Base-by-base conservation (phyloP, 2,329 filamentous ascomycete genomes). In the Fusarium sp. region DNA sequence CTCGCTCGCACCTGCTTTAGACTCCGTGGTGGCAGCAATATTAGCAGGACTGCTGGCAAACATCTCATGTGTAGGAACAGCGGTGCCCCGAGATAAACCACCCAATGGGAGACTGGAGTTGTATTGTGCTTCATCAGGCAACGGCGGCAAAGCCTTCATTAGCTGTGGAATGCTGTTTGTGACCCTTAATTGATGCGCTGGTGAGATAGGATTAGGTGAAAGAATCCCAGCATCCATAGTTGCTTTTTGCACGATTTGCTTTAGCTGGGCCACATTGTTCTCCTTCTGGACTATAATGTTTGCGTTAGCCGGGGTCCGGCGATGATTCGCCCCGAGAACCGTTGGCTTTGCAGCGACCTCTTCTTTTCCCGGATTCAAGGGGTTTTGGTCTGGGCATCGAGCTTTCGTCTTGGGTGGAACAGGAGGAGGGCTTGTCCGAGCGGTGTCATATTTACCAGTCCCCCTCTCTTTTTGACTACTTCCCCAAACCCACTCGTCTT, bases 71-170 rank as follows among this genome's bases (percentile, higher is more conserved):
- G 67, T 60, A 15, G 70, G 57, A 40, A 58, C 30, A 41, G 69
- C 59, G 7, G 38, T 26, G 32, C 70, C 60, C 8, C 45, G 59
- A 14, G 56, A 60, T 2, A 63, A 37, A 27, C 48, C 41, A 35
- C 26, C 49, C 44, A 23, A 40, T 20, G 18, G 50, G 45, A 40
- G 45, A 60, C 69, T 64, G 11, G 15, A 38, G 10, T 37, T 46
- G 18, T 48, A 11, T 14, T 60, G 46, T 14, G 63, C 63, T 37
- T 80, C 77, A 7, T 75, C 76, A 6, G 85, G 85, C 11, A 87
- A 70, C 17, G 83, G 79, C 17, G 86, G 86, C 44, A 88, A 71
- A 26, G 83, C 82, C 73, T 88, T 88, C 85, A 87, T 87, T 17
- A 88, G 77, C 42, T 83, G 82, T 10, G 86, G 84, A 55, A 86